phyloP scores from a whole-genome alignment of 495 filamentous ascomycete species.

The Penicillium paxilli region DNA sequence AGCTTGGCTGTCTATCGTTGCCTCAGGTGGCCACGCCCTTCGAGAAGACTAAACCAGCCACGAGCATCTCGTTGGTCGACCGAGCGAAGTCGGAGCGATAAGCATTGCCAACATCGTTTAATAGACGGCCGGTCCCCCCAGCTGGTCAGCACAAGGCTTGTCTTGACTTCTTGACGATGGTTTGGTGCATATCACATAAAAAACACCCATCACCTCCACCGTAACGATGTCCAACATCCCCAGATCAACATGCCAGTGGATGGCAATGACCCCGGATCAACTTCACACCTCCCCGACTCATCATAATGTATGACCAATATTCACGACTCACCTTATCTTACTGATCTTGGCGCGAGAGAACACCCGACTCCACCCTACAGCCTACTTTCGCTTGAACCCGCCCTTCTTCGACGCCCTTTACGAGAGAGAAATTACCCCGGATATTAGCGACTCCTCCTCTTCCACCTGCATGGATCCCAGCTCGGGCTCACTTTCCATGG shows the following conservation, averaged over 20 bases:
- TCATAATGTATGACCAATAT: slow-evolving; percentile 20
- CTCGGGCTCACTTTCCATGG: background rate
- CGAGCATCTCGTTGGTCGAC: background rate
- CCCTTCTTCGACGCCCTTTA: slow-evolving; percentile 12
- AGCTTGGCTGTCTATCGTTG: background rate
- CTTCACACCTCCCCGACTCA: background rate
- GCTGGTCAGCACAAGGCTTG: background rate
- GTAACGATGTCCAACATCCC: background rate
- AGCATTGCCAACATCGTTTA: slow-evolving; percentile 11
- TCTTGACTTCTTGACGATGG: background rate
- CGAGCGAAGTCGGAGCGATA: slow-evolving; percentile 28
- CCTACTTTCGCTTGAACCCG: slow-evolving; percentile 4
- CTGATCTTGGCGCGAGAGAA: slow-evolving; percentile 15
- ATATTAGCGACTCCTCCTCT: slow-evolving; percentile 4
- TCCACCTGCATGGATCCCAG: background rate
- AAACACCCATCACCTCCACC: background rate
- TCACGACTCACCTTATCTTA: slow-evolving; percentile 24
- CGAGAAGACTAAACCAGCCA: background rate
- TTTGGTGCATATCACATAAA: background rate
- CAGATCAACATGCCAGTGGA: no score
- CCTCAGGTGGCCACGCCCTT: background rate
- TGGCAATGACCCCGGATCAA: no score
- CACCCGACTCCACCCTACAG: slow-evolving; percentile 20
- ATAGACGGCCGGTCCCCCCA: slow-evolving; percentile 13
- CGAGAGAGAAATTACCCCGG: slow-evolving; percentile 35